Evolutionary conservation across 371 early-diverging fungal genomes (phyloP), one percentile per base, ranked within the genome.

Genomic region (Mortierella sp.): DNA sequence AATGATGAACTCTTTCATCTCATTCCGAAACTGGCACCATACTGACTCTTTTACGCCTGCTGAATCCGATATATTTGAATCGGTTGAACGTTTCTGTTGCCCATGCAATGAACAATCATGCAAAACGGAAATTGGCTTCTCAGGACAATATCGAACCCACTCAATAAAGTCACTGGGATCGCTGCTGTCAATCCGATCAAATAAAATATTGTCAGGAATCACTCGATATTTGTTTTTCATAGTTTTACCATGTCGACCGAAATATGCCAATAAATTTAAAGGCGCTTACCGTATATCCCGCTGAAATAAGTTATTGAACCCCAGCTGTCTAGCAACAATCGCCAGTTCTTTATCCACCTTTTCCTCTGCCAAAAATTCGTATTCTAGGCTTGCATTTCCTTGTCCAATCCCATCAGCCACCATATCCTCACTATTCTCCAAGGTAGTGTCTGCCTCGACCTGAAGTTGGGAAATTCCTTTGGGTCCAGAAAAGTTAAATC

Each of bases 121-220:
- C 9, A 63, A 19, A 22, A 63, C 63, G 26, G 32, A 49, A 22
- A 63, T 51, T 32, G 49, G n/a, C 22, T 49, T 29, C 15, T 26
- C 37, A 43, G 51, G 63, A 9, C 9, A 35, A 51, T 51, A 63
- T 8, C 32, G 32, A n/a, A 63, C 35, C 63, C 63, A 63, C n/a
- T 51, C 37, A 51, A 22, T 13, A 29, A 22, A 13, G 1, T 60
- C 40, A 9, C 3, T 3, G 34, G 15, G 45, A n/a, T 19, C 1
- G 6, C 19, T 15, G 45, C n/a, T 32, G 10, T 12, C 35, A 34
- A 3, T 5, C 31, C 31, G 15, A 35, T 32, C 19, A 58, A 8
- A 8, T 35, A 58, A 8, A 8, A 34, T 13, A 29, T 4, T 31
- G 56, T 7, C 17, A 61, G 40, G 61, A 17, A 40, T 23, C 43